Base-by-base conservation (phyloP, 2,329 filamentous ascomycete genomes). In the Ceratocystiopsis sp. region DNA sequence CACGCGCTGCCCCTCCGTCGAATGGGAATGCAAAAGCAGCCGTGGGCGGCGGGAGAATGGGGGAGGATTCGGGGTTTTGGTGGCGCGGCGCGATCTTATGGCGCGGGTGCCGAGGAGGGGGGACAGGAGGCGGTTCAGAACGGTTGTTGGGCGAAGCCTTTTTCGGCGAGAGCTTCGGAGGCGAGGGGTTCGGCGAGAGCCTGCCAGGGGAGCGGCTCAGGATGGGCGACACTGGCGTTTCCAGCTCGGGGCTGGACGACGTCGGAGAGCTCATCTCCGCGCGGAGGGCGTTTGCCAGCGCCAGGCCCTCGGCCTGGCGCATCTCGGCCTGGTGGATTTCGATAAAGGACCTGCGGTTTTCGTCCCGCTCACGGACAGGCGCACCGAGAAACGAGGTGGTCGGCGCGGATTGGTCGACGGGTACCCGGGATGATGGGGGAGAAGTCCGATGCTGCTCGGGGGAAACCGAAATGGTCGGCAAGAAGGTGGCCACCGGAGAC, bases 251-350 rank as follows among this genome's bases (percentile, higher is more conserved):
- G 17, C 49, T 53, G 6, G 48, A 46, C 5, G 50, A 47, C n/a
- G n/a, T n/a, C n/a, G n/a, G n/a, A 56, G 50, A 48, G 59, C 47
- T 52, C 57, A 54, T 25, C 47, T 50, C 48, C 52, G 57, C 37
- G 33, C 63, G 59, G 14, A 61, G 54, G 7, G 71, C 71, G 46
- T 71, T 64, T 9, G 71, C 65, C 48, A 79, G 68, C 9, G 72
- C 74, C 51, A 65, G 64, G 3, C 71, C 75, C 54, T 79, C 75
- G 6, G 69, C 73, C 51, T 69, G 60, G 35, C 73, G 67, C 68
- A 78, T 76, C 53, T 78, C 63, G 4, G 72, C 72, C 52, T 67
- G 70, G 49, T 71, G 71, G 16, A 64, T 63, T 54, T 71, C 72
- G 44, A 77, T 74, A 50, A 71, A 74, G 0, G 72, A 76, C 45